These are phyloP conservation scores for Ceratocystiopsis brevicomis DNA, from an alignment of 2,329 filamentous ascomycete genomes.

Conservation along the genomic window DNA sequence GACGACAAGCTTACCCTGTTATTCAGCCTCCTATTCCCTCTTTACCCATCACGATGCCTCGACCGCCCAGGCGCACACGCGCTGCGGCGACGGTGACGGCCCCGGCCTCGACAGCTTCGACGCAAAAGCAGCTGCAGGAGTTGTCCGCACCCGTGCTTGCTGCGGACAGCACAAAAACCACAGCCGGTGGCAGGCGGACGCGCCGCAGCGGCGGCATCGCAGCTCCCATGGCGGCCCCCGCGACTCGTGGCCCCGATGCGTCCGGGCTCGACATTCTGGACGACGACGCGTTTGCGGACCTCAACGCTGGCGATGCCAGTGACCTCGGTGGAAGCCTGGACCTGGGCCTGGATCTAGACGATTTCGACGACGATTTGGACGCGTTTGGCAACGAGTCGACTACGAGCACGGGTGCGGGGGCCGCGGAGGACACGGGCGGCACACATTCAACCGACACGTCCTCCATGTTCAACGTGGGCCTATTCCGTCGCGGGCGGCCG, in stretches of 20 bases:
- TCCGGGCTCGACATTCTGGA: constrained; percentile 28
- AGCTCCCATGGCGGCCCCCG: constrained; percentile 2
- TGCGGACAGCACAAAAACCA: constrained; percentile 16
- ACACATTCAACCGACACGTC: constrained; percentile 18
- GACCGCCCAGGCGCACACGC: constrained; percentile 8
- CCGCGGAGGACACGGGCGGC: neutral
- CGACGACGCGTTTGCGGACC: constrained; percentile 26
- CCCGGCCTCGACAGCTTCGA: neutral
- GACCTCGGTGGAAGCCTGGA: neutral
- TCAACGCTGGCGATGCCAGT: constrained; percentile 18
- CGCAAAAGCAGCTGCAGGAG: neutral
- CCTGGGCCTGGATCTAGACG: constrained; percentile 12
- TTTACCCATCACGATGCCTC: constrained; percentile 6
- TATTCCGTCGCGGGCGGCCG: constrained; percentile 25
- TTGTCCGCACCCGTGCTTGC: neutral
- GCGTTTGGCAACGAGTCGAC: constrained; percentile 5
- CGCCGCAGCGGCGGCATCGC: constrained; percentile 1
- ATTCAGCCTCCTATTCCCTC: too few relatives aligned
- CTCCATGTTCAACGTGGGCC: constrained; percentile 27
- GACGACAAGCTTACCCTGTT: too few relatives aligned
- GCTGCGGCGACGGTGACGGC: constrained; percentile 3
- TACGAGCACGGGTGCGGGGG: neutral
- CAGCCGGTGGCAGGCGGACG: constrained; percentile 5
- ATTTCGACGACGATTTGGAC: constrained; percentile 5
- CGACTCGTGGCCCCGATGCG: constrained; percentile 16